Conservation (phyloP, 1,139 yeast species). For the Magnusiomyces paraingens region DNA sequence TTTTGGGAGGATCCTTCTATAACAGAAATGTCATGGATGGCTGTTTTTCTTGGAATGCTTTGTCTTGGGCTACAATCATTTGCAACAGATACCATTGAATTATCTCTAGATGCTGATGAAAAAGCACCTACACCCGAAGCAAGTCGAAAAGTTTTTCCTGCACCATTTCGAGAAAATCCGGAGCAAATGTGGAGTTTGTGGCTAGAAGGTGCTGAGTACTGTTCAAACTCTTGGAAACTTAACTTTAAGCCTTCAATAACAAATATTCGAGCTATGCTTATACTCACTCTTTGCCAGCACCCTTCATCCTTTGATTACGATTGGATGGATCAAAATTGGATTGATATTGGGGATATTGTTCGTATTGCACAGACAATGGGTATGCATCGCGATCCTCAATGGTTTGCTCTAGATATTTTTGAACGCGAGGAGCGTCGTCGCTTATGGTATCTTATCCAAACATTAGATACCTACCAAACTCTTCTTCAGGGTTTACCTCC, state of each 20-base stretch:
- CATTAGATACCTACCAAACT: conserved; percentile 27
- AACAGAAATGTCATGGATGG: conserved; percentile 30
- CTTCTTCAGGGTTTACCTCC: conserved; percentile 32
- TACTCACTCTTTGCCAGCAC: conserved; percentile 30
- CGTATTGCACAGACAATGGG: conserved; percentile 32
- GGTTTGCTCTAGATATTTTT: conserved; percentile 30
- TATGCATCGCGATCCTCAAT: conserved; percentile 33
- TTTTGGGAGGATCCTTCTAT: conserved; percentile 30
- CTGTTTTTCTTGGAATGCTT: conserved; percentile 29
- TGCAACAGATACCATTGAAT: conserved; percentile 16
- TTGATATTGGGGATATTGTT: conserved; percentile 26
- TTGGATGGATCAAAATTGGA: conserved; percentile 28
- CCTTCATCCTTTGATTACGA: conserved; percentile 18
- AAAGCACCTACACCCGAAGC: not conserved
- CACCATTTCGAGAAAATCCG: conserved; percentile 19
- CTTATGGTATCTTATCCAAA: conserved; percentile 27
- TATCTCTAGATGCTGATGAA: not conserved
- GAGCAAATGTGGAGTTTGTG: conserved; percentile 26
- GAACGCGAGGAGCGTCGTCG: conserved; percentile 31
- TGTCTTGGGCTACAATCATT: conserved; percentile 28
- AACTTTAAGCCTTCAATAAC: conserved; percentile 31
- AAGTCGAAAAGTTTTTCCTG: conserved; percentile 12
- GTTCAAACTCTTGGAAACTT: conserved; percentile 28
- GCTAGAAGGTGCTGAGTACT: conserved; percentile 29
- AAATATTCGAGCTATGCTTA: conserved; percentile 28